Evolutionary conservation across 2,329 filamentous ascomycete species (phyloP), one percentile per base, ranked within the genome.

Genomic region (Dactylellina sp.): DNA sequence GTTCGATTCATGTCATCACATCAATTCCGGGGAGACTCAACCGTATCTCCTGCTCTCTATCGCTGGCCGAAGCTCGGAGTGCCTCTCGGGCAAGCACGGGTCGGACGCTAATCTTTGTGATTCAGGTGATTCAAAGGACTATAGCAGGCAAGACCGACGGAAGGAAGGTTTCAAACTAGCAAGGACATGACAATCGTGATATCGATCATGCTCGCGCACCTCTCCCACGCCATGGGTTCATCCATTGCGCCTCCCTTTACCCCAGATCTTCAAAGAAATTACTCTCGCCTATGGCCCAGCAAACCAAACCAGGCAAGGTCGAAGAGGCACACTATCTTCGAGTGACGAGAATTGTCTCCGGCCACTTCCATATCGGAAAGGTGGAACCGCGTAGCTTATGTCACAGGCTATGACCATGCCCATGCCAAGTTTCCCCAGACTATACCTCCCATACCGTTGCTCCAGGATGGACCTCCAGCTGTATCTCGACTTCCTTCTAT

Each of bases 331-430:
- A 42, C 53, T 49, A 20, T 25, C 22, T 22, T 42, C 28, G 12
- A 53, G 25, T 61, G 46, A 65, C 44, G 60, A 72, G 60, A 65
- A 60, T 72, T 65, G 46, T 61, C 56, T 65, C 68, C 68, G 60
- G 53, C 55, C 53, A 47, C 40, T 60, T 72, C 68, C 60, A 55
- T 37, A 59, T 72, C 47, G 49, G 60, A 65, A 68, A 72, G 60
- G 68, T 72, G 53, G 37, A 61, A n/a, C 53, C 60, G 49, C 32
- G 46, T 20, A 55, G 35, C 22, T 32, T 47, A 65, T 59, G 44
- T 72, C 60, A 60, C 61, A 72, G 49, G 60, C 68, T 46, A 52
- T 68, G 44, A 37, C 12, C 53, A 24, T 35, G 37, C 46, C 28
- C 39, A 12, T 46, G 37, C 39, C 37, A 47, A 46, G 44, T 49